Evolutionary conservation across 164 flowering plant genomes (phyloP), one percentile per base, ranked within the genome.

Genomic region (Annona cherimola): DNA sequence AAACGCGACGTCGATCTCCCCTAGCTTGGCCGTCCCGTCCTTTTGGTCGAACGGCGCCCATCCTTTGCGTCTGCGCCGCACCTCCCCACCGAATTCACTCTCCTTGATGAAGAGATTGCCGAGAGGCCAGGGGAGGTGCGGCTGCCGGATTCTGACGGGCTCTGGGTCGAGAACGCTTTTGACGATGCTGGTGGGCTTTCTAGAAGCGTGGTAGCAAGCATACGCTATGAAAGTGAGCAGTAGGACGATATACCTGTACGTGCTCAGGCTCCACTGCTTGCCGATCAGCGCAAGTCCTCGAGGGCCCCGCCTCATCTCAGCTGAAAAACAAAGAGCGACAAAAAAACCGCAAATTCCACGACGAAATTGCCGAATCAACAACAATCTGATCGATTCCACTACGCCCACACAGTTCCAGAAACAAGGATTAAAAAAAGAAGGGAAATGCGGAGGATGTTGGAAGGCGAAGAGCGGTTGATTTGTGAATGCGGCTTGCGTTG

Each of bases 1-100:
- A 74, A 94, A 94, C 0, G 97, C 96, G 45, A 94, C 84, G 80
- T 94, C 98, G 71, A 92, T 89, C 80, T 86, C 96, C 0, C 97
- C 98, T 82, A 94, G 80, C 72, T 85, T 90, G 12, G 84, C 86
- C 0, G 93, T 88, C 46, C 97, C 97, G 69, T 88, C 93, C 26
- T 74, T 61, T 39, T 83, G 92, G 81, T 92, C 82, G 69, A 94
- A 94, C 2, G 98, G 98, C 0, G 76, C 85, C 98, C 98, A 94
- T 18, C 98, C 98, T 46, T 60, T 66, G 6, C 1, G 64, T 4
- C 7, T 62, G 59, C 57, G 59, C 40, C 63, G 61, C 73, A 26
- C 16, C 61, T 79, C 74, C 67, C 40, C 8, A 9, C 67, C 70
- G 42, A 42, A n/a, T 1, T 45, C 69, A n/a, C 79, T 78, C 11